Evolutionary conservation across 2,329 filamentous ascomycete genomes (phyloP), one percentile per base, ranked within the genome.

Genomic region (Pseudocercospora vitis): DNA sequence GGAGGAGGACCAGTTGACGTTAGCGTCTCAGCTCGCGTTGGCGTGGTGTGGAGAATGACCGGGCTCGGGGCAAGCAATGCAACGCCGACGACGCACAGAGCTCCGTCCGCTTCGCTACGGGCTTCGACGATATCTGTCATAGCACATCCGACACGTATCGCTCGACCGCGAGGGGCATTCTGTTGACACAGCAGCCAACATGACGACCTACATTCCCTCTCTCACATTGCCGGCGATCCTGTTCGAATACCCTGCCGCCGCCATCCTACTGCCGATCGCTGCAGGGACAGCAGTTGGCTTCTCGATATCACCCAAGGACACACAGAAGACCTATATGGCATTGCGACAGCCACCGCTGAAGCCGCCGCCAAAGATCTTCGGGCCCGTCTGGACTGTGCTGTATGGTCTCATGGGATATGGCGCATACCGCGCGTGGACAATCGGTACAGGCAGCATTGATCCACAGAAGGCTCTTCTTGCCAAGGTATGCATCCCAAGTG

Each of bases 331-430:
- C 33, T 91, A 91, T 70, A 68, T 77, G 47, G 75, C 78, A 2
- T 74, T 91, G 55, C 86, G 83, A 69, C 88, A 91, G 68, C 80
- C 81, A 0, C 80, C 80, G n/a, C 68, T 77, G 42, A 72, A 76
- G 21, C 81, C 81, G 6, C 81, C 81, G 4, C 73, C 78, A 28
- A 81, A 77, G 73, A 68, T 83, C 28, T 84, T 84, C 61, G 80
- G 78, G 2, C 81, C 81, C 8, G 76, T 78, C 49, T 85, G 81
- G 82, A 82, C 80, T 7, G 58, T 73, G 3, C 73, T 85, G 12
- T 85, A 84, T 65, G 75, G 76, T 2, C 71, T 88, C 16, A 96
- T 96, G 89, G 92, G 92, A 55, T 96, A 94, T 71, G 87, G 89
- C 18, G 86, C 90, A 29, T 86, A 96, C 73, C 86, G 89, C 40